Percentiles rank a stretch among this genome's conserved stretches.
phyloP scores from a whole-genome alignment of 177 flowering plant genomes.

The Vitis hybrid region DNA sequence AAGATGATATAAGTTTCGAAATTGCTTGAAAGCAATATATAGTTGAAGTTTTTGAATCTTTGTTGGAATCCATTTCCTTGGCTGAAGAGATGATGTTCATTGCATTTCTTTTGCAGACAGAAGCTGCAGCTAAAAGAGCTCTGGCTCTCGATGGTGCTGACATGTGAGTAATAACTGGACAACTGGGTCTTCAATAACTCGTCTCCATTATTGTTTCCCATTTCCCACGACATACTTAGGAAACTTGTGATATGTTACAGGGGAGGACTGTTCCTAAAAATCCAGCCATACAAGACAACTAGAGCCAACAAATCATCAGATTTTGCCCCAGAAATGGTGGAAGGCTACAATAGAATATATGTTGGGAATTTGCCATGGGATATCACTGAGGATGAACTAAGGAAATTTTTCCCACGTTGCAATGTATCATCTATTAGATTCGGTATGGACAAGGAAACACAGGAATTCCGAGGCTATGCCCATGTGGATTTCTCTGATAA shows the following conservation, averaged over 20 bases:
- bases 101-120: constrained; percentile 59
- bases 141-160: constrained; percentile 86
- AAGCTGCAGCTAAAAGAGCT: constrained; percentile 91
- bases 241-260: constrained; percentile 36
- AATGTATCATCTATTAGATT: constrained; percentile 68
- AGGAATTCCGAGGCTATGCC: constrained; percentile 83
- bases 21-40: background rate
- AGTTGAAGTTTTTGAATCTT: background rate
- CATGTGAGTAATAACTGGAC: constrained; percentile 58
- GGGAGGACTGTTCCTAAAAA: constrained; percentile 83
- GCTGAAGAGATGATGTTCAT: background rate
- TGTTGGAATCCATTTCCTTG: background rate
- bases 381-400: constrained; percentile 75
- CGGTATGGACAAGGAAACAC: constrained; percentile 80
- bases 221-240: background rate
- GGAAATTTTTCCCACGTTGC: constrained; percentile 65
- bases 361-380: constrained; percentile 93
- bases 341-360: constrained; percentile 88
- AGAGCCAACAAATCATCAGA: constrained; percentile 31
- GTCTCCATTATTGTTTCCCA: background rate
- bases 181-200: background rate
- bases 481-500: constrained; percentile 85
- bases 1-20: too few species aligned
- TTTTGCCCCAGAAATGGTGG: constrained; percentile 65
- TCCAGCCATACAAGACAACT: constrained; percentile 65